These are phyloP conservation scores for Pseudoneurospora amorphoporcata DNA, from an alignment of 495 filamentous ascomycete species.

Conservation along the genomic window DNA sequence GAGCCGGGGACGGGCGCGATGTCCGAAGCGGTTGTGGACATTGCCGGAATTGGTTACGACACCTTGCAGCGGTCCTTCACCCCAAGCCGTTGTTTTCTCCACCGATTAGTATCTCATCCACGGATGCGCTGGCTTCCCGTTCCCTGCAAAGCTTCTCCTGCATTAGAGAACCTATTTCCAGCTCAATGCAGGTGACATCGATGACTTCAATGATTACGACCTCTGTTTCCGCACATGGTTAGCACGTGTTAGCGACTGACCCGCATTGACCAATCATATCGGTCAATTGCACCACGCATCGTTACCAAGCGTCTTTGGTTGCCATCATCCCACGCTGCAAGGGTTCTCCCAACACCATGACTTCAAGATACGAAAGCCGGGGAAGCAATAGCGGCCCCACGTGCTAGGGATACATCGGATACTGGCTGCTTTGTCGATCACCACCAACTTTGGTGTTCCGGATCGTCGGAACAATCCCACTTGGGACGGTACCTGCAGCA, in stretches of 20 bases:
- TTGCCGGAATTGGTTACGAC: background rate
- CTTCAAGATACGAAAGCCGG: background rate
- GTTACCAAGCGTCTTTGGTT: background rate
- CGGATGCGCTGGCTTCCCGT: background rate
- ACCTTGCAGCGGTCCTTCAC: background rate
- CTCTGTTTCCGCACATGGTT: background rate
- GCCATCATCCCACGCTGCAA: background rate
- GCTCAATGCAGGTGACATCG: background rate
- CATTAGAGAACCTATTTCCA: background rate
- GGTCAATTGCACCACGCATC: background rate
- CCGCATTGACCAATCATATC: background rate
- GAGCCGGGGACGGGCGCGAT: background rate
- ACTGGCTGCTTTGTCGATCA: background rate
- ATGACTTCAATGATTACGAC: background rate
- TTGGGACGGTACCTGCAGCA: background rate
- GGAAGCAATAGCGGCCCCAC: background rate
- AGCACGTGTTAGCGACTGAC: background rate
- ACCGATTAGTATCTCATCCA: background rate
- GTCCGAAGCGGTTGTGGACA: background rate
- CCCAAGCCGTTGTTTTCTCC: background rate
- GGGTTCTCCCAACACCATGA: background rate
- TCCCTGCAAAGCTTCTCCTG: background rate
- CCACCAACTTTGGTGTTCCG: background rate
- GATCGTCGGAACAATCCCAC: background rate
- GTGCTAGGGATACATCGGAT: background rate